A percentile compares a stretch with the other conserved stretches of the same genome.
phyloP scores from a whole-genome alignment of 2,329 filamentous ascomycete species.

The Fulvia fulva region DNA sequence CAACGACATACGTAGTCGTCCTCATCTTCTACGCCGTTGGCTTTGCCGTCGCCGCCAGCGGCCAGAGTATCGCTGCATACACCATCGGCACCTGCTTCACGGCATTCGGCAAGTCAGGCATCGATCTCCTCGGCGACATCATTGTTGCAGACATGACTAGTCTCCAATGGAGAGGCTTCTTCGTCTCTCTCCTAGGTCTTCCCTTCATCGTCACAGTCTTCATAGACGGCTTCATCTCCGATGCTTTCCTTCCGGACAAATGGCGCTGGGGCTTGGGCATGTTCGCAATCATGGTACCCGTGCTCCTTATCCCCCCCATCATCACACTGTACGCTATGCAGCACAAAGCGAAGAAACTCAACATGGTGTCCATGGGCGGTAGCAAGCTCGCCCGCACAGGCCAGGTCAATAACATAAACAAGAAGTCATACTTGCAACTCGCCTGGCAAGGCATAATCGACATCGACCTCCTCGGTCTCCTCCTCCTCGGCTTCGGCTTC shows the following conservation, averaged over 20 bases:
- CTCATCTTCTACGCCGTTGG: conserved; percentile 31
- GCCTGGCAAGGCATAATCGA: conserved; percentile 25
- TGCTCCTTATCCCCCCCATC: conserved; percentile 26
- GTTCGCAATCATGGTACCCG: conserved; percentile 28
- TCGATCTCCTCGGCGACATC: conserved; percentile 29
- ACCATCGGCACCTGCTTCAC: conserved; percentile 28
- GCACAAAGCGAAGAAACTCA: conserved; percentile 20
- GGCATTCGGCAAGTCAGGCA: conserved; percentile 29
- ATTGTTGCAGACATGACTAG: conserved; percentile 31
- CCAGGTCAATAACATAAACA: background rate
- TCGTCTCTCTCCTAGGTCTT: conserved; percentile 17
- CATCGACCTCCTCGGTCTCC: conserved; percentile 22
- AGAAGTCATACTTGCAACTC: conserved; percentile 5
- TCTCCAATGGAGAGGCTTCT: conserved; percentile 32
- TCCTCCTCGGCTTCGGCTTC: conserved; percentile 23
- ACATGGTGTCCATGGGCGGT: conserved; percentile 22
- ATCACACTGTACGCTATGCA: conserved; percentile 27
- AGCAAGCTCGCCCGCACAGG: conserved; percentile 14
- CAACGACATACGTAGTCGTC: conserved; percentile 37
- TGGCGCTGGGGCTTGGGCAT: conserved; percentile 30
- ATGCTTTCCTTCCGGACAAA: conserved; percentile 36
- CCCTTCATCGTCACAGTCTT: conserved; percentile 41
- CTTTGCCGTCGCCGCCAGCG: conserved; percentile 6
- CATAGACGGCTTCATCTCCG: conserved; percentile 42
- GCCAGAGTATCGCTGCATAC: conserved; percentile 22